These are phyloP conservation scores for Solanum medicagineum DNA, from an alignment of 257 asterid genomes.

Conservation along the genomic window DNA sequence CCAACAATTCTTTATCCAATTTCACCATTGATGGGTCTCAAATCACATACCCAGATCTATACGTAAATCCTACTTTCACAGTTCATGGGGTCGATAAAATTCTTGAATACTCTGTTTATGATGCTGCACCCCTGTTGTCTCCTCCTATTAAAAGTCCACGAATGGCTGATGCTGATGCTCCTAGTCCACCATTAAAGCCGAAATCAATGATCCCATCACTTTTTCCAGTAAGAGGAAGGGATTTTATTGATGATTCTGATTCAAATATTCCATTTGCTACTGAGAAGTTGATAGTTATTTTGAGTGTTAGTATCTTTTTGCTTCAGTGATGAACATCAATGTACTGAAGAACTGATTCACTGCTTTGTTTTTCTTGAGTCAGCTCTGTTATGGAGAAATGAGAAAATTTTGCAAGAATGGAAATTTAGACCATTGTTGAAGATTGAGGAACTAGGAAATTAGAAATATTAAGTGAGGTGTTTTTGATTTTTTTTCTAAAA, in stretches of 20 bases:
- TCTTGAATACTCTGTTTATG: conserved; percentile 36
- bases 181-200: neutral
- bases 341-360: neutral
- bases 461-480: too few relatives aligned
- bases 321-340: neutral
- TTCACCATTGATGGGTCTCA: conserved; percentile 41
- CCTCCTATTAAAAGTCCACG: neutral
- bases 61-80: conserved; percentile 22
- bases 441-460: too few relatives aligned
- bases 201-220: neutral
- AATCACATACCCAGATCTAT: conserved; percentile 34
- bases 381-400: neutral
- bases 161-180: neutral
- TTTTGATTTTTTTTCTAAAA: too few relatives aligned
- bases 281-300: neutral
- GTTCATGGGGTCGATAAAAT: conserved; percentile 45
- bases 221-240: neutral
- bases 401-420: neutral
- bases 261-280: neutral
- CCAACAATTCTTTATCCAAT: conserved; percentile 30
- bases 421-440: too few relatives aligned
- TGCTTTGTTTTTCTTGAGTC: neutral
- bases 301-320: neutral
- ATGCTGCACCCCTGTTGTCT: neutral
- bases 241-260: neutral